These are phyloP conservation scores for Curvularia sp. DNA, from an alignment of 2,329 filamentous ascomycete species.

Conservation along the genomic window DNA sequence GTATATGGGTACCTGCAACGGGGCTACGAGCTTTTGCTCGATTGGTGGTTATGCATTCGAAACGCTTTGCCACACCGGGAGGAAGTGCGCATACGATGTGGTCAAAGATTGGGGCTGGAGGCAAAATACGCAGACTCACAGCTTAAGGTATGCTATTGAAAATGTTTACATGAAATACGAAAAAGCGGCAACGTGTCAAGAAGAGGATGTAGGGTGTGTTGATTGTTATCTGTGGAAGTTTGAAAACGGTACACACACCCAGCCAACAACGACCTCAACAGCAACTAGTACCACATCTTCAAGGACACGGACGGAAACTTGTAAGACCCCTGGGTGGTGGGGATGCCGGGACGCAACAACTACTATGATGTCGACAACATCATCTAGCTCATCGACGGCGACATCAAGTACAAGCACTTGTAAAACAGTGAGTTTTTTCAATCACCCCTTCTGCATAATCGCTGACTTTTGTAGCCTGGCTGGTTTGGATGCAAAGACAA, in stretches of 20 bases:
- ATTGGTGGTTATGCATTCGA: conserved; percentile 49
- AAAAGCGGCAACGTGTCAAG: conserved; percentile 42
- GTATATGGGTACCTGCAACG: conserved; percentile 50
- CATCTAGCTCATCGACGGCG: conserved; percentile 29
- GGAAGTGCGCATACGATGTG: conserved; percentile 47
- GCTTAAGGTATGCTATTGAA: conserved; percentile 46
- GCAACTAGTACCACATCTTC: conserved; percentile 35
- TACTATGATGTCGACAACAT: conserved; percentile 33
- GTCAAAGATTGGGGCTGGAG: conserved; percentile 50
- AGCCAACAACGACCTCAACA: conserved; percentile 34
- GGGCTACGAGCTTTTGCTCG: conserved; percentile 46
- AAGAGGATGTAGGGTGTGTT: conserved; percentile 46
- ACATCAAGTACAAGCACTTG: conserved; percentile 43
- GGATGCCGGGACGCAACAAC: conserved; percentile 47
- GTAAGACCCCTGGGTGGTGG: conserved; percentile 51
- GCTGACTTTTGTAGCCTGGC: conserved; percentile 37
- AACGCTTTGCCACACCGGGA: conserved; percentile 47
- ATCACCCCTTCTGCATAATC: background rate
- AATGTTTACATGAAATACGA: conserved; percentile 48
- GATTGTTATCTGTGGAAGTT: conserved; percentile 50
- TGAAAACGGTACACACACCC: conserved; percentile 46
- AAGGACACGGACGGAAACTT: conserved; percentile 45
- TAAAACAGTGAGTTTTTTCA: conserved; percentile 37
- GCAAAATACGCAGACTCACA: conserved; percentile 44
- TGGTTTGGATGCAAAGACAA: conserved; percentile 51